Percentiles rank a stretch among this genome's conserved stretches.
These are phyloP conservation scores for Phlyctochytrium planicorne DNA, from an alignment of 192 early-diverging fungal genomes.

Conservation along the genomic window DNA sequence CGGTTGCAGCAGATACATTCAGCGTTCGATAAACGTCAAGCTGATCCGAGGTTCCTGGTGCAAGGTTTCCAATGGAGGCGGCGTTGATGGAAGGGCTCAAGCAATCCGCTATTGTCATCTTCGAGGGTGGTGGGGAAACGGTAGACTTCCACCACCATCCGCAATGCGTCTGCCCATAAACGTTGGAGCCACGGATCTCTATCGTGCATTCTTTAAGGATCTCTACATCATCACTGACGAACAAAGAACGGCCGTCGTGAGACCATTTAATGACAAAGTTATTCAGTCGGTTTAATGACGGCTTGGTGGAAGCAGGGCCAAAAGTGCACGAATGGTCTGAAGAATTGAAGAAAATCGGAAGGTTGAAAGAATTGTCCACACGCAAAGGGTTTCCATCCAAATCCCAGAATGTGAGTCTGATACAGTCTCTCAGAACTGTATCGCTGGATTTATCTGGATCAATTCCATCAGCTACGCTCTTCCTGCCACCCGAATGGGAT, in stretches of 20 bases:
- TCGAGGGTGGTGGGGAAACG: not conserved
- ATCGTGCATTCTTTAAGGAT: slow-evolving; percentile 26
- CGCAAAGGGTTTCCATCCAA: slow-evolving; percentile 8
- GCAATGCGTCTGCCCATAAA: not conserved
- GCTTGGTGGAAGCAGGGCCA: not conserved
- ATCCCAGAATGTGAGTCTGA: slow-evolving; percentile 34
- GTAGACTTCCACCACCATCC: slow-evolving; percentile 4
- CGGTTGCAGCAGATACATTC: slow-evolving; percentile 19
- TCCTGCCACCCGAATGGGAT: not conserved
- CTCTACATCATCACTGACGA: slow-evolving; percentile 22
- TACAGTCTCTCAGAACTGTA: slow-evolving; percentile 14
- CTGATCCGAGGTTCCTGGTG: not conserved
- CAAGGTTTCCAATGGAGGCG: not conserved
- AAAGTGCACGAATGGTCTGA: slow-evolving; percentile 4
- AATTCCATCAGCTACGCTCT: not conserved
- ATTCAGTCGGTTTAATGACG: slow-evolving; percentile 6
- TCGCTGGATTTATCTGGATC: slow-evolving; percentile 16
- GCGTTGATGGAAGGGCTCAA: not conserved
- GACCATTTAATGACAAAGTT: slow-evolving; percentile 19
- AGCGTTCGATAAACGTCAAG: not conserved
- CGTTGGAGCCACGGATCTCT: slow-evolving; percentile 14
- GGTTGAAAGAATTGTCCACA: slow-evolving; percentile 15
- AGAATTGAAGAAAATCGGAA: slow-evolving; percentile 22
- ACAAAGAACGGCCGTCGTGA: slow-evolving; percentile 16
- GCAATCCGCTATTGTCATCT: not conserved